These are phyloP conservation scores for Pelargonium fulgidum DNA, from an alignment of 441 rosid genomes.

Conservation along the genomic window DNA sequence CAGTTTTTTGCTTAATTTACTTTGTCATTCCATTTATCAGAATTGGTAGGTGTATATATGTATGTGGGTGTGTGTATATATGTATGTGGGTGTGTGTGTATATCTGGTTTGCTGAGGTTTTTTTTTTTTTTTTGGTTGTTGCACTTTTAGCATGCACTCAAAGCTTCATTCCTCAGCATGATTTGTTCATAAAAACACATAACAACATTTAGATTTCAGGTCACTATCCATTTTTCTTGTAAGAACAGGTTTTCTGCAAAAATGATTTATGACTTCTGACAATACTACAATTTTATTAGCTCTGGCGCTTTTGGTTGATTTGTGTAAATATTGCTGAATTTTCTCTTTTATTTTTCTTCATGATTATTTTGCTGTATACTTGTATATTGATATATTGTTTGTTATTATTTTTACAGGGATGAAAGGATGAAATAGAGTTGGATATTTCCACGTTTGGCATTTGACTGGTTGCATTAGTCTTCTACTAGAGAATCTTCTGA, in stretches of 20 bases:
- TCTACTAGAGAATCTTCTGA: not conserved
- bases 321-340: not conserved
- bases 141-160: not conserved
- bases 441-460: not conserved
- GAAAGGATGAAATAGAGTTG: not conserved
- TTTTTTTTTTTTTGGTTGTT: not conserved
- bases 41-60: too few species aligned
- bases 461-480: not conserved
- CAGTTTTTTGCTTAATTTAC: too few species aligned
- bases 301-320: not conserved
- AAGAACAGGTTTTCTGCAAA: too few species aligned
- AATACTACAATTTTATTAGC: too few species aligned
- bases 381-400: not conserved
- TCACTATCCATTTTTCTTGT: not conserved
- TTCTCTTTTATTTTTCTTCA: not conserved
- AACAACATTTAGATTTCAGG: not conserved
- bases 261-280: too few species aligned
- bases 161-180: too few species aligned
- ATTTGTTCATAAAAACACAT: too few species aligned
- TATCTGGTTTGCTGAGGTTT: too few species aligned
- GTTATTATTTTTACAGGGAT: not conserved
- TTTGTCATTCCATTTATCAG: too few species aligned
- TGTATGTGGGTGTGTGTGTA: too few species aligned
- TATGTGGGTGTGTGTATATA: too few species aligned
- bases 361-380: not conserved